These are phyloP conservation scores for Fomitopsis pinicola DNA, from an alignment of 1,284 basidiomycete genomes.

Conservation along the genomic window DNA sequence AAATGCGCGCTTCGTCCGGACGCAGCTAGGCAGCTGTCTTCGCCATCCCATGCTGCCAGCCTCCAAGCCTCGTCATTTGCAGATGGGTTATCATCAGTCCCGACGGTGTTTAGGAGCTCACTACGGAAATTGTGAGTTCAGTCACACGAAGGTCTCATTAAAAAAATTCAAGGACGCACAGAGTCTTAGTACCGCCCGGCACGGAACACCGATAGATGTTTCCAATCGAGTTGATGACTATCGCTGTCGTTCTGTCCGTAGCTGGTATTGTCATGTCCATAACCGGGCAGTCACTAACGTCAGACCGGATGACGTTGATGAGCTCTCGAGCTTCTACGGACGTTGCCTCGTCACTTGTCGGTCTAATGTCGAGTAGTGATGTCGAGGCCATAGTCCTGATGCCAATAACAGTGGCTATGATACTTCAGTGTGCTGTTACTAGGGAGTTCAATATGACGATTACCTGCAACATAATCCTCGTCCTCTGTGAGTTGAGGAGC, in stretches of 20 bases:
- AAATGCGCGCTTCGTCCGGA: constrained; percentile 30
- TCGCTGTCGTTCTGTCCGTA: constrained; percentile 11
- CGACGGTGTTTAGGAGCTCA: constrained; percentile 6
- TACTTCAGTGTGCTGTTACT: not conserved
- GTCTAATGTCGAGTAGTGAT: constrained; percentile 8
- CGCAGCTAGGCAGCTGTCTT: constrained; percentile 24
- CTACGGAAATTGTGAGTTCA: constrained; percentile 9
- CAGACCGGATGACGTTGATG: constrained; percentile 33
- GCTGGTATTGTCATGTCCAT: constrained; percentile 33
- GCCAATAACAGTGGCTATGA: constrained; percentile 13
- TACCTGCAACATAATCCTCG: not conserved
- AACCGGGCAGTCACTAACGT: constrained; percentile 36
- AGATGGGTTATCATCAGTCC: not conserved
- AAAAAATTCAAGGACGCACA: constrained; percentile 10
- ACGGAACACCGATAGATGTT: constrained; percentile 34
- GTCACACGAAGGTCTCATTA: too few relatives aligned
- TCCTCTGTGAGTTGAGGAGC: constrained; percentile 4
- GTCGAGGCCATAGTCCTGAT: constrained; percentile 17
- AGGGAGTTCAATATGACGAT: not conserved
- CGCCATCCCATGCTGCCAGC: constrained; percentile 15
- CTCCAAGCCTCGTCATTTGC: constrained; percentile 31
- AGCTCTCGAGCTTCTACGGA: constrained; percentile 7
- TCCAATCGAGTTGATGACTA: constrained; percentile 44
- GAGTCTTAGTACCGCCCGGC: constrained; percentile 3
- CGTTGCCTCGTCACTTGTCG: not conserved